Percentiles rank a stretch among this genome's conserved stretches.
These are phyloP conservation scores for Euphorbia celastroides DNA, from an alignment of 441 rosid genomes.

Conservation along the genomic window DNA sequence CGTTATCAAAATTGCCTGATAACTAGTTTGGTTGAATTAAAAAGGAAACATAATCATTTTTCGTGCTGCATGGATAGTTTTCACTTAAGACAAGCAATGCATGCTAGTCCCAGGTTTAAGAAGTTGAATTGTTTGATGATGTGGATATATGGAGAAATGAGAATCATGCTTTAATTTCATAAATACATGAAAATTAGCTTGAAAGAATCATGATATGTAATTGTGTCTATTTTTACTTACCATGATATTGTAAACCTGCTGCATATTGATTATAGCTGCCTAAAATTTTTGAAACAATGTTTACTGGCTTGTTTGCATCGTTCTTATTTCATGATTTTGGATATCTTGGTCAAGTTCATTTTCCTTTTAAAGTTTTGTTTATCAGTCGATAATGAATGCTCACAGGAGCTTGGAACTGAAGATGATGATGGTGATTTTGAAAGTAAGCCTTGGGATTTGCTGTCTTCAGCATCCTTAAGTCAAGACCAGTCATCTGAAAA, in stretches of 20 bases:
- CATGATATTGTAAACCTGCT: background rate
- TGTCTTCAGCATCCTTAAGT: conserved; percentile 42
- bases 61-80: background rate
- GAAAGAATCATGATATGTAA: background rate
- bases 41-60: background rate
- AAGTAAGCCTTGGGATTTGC: conserved; percentile 39
- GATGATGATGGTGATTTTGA: conserved; percentile 34
- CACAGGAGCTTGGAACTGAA: conserved; percentile 28
- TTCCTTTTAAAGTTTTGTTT: conserved; percentile 6
- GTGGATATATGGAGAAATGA: background rate
- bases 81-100: background rate
- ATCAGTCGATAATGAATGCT: conserved; percentile 15
- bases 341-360: background rate
- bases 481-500: conserved; percentile 42
- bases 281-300: background rate
- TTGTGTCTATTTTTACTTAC: background rate
- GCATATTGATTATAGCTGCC: background rate
- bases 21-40: background rate
- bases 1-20: background rate
- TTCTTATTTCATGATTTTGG: background rate
- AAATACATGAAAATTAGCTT: background rate
- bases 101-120: background rate
- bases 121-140: conserved; percentile 2
- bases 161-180: background rate
- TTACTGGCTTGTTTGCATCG: background rate